phyloP scores from a whole-genome alignment of 2,329 filamentous ascomycete species.

The Sporothrix brasiliensis region DNA sequence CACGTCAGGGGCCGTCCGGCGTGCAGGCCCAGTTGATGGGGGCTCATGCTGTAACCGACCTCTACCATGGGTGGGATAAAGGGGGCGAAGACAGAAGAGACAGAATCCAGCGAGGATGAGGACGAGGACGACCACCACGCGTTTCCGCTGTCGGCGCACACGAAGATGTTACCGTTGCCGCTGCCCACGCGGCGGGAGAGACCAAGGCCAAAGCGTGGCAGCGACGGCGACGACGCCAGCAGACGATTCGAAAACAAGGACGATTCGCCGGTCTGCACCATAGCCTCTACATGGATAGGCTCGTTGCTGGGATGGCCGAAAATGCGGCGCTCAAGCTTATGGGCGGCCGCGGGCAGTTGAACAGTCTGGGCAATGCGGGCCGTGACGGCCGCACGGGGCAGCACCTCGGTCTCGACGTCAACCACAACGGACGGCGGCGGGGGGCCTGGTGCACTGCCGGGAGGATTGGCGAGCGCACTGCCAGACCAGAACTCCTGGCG shows the following conservation, averaged over 20 bases:
- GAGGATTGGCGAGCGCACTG: slow-evolving; percentile 11
- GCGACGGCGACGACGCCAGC: slow-evolving; percentile 40
- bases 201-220: slow-evolving; percentile 38
- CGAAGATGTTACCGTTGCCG: slow-evolving; percentile 43
- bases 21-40: slow-evolving; percentile 42
- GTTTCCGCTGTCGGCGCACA: slow-evolving; percentile 49
- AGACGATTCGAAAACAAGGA: slow-evolving; percentile 32
- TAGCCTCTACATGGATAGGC: slow-evolving; percentile 46
- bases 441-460: background rate
- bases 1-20: slow-evolving; percentile 42
- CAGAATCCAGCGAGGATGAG: background rate
- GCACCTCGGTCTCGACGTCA: slow-evolving; percentile 46
- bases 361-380: slow-evolving; percentile 41
- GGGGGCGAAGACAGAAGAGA: slow-evolving; percentile 32
- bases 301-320: slow-evolving; percentile 35
- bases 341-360: slow-evolving; percentile 9
- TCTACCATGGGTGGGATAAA: slow-evolving; percentile 47
- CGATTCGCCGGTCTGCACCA: slow-evolving; percentile 33
- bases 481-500: slow-evolving; percentile 46
- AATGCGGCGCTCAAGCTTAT: slow-evolving; percentile 16
- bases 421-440: slow-evolving; percentile 39
- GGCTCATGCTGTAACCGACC: slow-evolving; percentile 46
- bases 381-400: slow-evolving; percentile 46
- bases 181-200: slow-evolving; percentile 32
- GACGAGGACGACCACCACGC: slow-evolving; percentile 39